Evolutionary conservation across 2,329 filamentous ascomycete genomes (phyloP).

Genomic region (Verruconis gallopava): DNA sequence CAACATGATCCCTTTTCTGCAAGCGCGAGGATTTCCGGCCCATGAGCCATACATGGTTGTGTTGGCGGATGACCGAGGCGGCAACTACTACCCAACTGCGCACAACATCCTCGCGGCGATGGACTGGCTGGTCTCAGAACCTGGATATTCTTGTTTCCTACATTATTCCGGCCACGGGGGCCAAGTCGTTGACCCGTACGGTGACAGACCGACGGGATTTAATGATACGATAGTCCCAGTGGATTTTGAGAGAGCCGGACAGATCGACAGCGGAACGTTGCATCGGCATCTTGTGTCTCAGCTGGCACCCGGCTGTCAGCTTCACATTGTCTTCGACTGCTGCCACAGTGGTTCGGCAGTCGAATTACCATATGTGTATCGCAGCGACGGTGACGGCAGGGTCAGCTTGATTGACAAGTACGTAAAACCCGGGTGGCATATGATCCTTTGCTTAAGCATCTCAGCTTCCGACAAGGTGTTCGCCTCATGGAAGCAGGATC

Average conservation of each 20-base stretch:
- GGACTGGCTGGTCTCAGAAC: conserved; percentile 43
- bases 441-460: background rate
- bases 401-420: conserved; percentile 41
- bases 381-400: conserved; percentile 42
- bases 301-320: conserved; percentile 36
- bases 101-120: conserved; percentile 40
- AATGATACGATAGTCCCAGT: conserved; percentile 43
- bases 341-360: conserved; percentile 48
- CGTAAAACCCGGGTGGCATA: background rate
- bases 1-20: conserved; percentile 35
- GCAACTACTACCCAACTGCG: conserved; percentile 26
- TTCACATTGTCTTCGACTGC: conserved; percentile 48
- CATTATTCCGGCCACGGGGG: conserved; percentile 46
- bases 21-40: conserved; percentile 32
- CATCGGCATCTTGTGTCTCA: conserved; percentile 40
- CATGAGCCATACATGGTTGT: conserved; percentile 23
- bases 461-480: conserved; percentile 34
- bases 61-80: conserved; percentile 27
- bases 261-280: conserved; percentile 39
- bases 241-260: conserved; percentile 39
- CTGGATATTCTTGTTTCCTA: conserved; percentile 40
- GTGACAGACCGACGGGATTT: conserved; percentile 14
- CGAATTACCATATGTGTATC: conserved; percentile 46
- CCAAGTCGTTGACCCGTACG: conserved; percentile 6
- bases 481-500: conserved; percentile 37